Evolutionary conservation across 441 rosid species (phyloP), one percentile per base, ranked within the genome.

Genomic region (Pelargonium australe): DNA sequence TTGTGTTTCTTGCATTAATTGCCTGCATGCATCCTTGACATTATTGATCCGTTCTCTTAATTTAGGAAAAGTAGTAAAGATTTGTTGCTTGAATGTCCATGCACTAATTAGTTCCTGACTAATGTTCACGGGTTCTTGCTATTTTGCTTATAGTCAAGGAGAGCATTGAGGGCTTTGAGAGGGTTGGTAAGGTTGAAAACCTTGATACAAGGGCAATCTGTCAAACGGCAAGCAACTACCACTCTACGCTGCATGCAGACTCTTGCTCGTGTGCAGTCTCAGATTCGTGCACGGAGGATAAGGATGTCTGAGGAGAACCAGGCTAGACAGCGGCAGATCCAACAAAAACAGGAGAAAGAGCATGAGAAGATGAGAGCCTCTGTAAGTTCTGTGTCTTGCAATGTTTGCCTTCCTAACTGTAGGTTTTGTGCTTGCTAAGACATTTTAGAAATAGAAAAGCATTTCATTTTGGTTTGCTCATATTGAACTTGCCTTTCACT

Each of bases 181-280:
- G 96, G 99, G 6, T 78, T 94, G 77, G 95, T 83, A 72, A 87
- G 97, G 78, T 79, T 94, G 84, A 94, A 83, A 80, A 76, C 88
- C 25, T 67, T 91, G 81, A 80, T 88, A 61, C 87, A 82, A 66
- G 89, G 96, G 17, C 88, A 87, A 67, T 69, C 87, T 19, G 97
- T 94, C 47, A 87, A 80, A 79, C 84, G 89, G 45, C 99, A 94
- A 87, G 85, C 97, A 1, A 78, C 84, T 28, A 75, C 88, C 11
- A 88, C 95, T 7, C 73, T 94, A 71, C 81, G 79, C 68, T 85
- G 89, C 79, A 94, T 94, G 99, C 97, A 91, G 86, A 87, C 90
- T 44, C 89, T 94, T 70, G 89, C 96, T 67, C 89, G 86, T 53
- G 72, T 94, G 71, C 97, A 94, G 78, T 85, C 91, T 68, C 88